Conservation (phyloP, 805 yeast genomes). For the Metschnikowia orientalis region DNA sequence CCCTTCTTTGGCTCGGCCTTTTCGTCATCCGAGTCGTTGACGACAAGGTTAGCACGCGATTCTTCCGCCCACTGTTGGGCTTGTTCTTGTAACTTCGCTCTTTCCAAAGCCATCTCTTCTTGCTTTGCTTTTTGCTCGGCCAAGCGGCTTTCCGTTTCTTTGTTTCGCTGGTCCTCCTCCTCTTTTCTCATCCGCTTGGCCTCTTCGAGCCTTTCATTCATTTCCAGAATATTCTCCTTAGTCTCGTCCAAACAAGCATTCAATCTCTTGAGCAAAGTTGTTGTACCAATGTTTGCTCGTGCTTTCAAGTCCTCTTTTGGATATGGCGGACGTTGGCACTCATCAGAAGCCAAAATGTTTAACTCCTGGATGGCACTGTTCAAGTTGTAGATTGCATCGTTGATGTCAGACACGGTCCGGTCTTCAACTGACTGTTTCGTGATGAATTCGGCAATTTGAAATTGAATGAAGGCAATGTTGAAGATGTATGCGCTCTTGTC, state of each 20-base stretch:
- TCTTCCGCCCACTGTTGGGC: constrained; percentile 50
- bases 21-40: constrained; percentile 37
- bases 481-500: constrained; percentile 46
- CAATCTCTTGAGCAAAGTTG: constrained; percentile 68
- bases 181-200: constrained; percentile 66
- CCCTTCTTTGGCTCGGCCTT: constrained; percentile 19
- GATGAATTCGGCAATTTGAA: constrained; percentile 80
- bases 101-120: constrained; percentile 42
- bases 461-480: constrained; percentile 79
- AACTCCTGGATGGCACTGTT: constrained; percentile 58
- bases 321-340: constrained; percentile 63
- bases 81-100: constrained; percentile 47
- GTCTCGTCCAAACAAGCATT: constrained; percentile 71
- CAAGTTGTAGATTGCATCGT: constrained; percentile 51
- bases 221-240: constrained; percentile 54
- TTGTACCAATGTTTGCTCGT: constrained; percentile 80
- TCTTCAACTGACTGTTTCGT: constrained; percentile 54
- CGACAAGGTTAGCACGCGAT: constrained; percentile 31
- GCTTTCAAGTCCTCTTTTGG: constrained; percentile 76
- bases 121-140: constrained; percentile 45
- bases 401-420: constrained; percentile 61
- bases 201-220: constrained; percentile 59
- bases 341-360: constrained; percentile 51
- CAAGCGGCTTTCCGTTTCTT: constrained; percentile 36
- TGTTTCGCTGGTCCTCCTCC: constrained; percentile 39